phyloP scores from a whole-genome alignment of 164 flowering plant species.

The Magnolia officinalis region DNA sequence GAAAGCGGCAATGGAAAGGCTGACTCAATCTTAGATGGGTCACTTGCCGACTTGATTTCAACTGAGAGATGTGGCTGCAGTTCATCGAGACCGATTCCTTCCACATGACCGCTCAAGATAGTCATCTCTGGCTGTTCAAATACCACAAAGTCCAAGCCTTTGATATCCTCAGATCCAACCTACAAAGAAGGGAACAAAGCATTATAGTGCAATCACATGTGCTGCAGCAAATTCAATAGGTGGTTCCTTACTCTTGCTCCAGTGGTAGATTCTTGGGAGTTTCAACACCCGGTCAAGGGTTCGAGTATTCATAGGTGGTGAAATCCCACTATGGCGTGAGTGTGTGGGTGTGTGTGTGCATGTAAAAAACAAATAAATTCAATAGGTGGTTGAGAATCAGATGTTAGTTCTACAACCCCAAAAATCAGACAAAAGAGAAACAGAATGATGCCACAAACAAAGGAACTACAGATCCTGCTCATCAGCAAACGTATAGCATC shows the following conservation, averaged over 20 bases:
- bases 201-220: neutral
- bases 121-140: conserved; percentile 91
- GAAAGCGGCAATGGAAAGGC: conserved; percentile 80
- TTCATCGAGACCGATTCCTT: conserved; percentile 54
- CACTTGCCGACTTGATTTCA: conserved; percentile 76
- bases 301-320: no score
- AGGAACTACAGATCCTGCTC: no score
- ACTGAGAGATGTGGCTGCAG: conserved; percentile 64
- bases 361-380: neutral
- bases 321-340: no score
- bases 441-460: no score
- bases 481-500: no score
- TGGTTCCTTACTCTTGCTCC: neutral
- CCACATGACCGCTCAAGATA: conserved; percentile 82
- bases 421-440: no score
- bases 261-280: no score
- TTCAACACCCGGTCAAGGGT: no score
- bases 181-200: conserved; percentile 16
- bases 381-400: neutral
- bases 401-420: no score
- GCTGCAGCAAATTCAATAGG: neutral
- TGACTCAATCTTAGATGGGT: conserved; percentile 59
- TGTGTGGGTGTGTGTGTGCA: no score
- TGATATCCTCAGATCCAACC: conserved; percentile 79
- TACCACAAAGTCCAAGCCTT: conserved; percentile 70